A percentile compares a stretch with the other conserved stretches of the same genome.
phyloP scores from a whole-genome alignment of 1,284 basidiomycete species.

The Marasmius sp. region DNA sequence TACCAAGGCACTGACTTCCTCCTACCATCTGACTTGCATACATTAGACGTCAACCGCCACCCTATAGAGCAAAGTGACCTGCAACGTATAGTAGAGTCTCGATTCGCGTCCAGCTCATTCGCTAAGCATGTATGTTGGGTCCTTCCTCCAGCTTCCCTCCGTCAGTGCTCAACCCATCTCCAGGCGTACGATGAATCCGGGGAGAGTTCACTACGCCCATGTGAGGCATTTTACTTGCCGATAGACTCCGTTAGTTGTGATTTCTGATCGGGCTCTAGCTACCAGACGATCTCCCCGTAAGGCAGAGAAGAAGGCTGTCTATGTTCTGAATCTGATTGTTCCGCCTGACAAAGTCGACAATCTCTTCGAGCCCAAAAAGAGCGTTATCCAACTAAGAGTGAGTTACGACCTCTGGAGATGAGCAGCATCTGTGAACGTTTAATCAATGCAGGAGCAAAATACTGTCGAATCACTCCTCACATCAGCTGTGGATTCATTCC shows the following conservation, averaged over 20 bases:
- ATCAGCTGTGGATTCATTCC: constrained; percentile 61
- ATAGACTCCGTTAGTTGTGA: not conserved
- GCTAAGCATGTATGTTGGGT: constrained; percentile 54
- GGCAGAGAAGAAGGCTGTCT: constrained; percentile 74
- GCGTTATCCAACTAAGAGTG: constrained; percentile 68
- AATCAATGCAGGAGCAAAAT: constrained; percentile 48
- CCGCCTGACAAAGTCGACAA: constrained; percentile 72
- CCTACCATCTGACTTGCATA: constrained; percentile 4
- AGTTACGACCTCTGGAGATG: constrained; percentile 15
- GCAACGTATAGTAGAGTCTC: constrained; percentile 64
- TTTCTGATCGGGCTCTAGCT: constrained; percentile 30
- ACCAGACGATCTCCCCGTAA: constrained; percentile 73
- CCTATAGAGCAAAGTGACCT: constrained; percentile 69
- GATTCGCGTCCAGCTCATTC: constrained; percentile 71
- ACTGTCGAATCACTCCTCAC: constrained; percentile 56
- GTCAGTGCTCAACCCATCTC: constrained; percentile 1
- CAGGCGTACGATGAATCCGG: constrained; percentile 68
- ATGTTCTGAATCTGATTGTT: constrained; percentile 74
- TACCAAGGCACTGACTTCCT: constrained; percentile 3
- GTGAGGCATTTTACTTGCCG: constrained; percentile 35
- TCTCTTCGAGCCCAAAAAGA: constrained; percentile 75
- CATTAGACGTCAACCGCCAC: constrained; percentile 82
- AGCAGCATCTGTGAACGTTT: not conserved
- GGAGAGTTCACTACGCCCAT: constrained; percentile 41
- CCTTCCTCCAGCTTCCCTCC: not conserved